A percentile compares a stretch with the other conserved stretches of the same genome.
phyloP scores from a whole-genome alignment of 441 rosid species.

The Sinapis alba region DNA sequence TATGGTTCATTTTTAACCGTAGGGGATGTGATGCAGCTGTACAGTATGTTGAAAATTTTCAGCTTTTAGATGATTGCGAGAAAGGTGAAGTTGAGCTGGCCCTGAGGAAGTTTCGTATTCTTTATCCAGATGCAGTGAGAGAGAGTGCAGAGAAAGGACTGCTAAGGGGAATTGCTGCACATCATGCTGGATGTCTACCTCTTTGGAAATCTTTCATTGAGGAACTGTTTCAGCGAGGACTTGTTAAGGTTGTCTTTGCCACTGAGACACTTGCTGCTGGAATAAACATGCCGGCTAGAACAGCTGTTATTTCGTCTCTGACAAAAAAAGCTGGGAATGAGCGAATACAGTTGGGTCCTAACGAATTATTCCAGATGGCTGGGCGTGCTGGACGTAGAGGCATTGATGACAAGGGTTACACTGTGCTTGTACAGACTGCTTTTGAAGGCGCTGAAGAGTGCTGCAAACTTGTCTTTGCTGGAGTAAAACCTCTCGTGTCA shows the following conservation, averaged over 20 bases:
- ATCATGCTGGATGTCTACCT: conserved; percentile 98
- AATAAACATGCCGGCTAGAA: conserved; percentile 98
- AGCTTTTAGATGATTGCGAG: conserved; percentile 84
- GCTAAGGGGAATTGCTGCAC: conserved; percentile 83
- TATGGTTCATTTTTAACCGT: conserved; percentile 95
- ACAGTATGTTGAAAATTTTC: conserved; percentile 74
- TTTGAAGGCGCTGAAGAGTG: conserved; percentile 94
- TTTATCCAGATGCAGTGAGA: conserved; percentile 94
- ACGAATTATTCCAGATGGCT: conserved; percentile 94
- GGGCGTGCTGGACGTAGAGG: conserved; percentile 99
- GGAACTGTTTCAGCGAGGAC: conserved; percentile 91
- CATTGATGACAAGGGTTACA: conserved; percentile 85
- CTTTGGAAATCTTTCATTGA: conserved; percentile 94
- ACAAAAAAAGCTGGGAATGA: conserved; percentile 76
- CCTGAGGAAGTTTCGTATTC: conserved; percentile 73
- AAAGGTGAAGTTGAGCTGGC: conserved; percentile 86
- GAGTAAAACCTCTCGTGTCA: conserved; percentile 88
- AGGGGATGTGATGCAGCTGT: conserved; percentile 98
- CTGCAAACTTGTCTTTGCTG: conserved; percentile 84
- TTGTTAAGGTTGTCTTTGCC: conserved; percentile 92
- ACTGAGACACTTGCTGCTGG: conserved; percentile 99
- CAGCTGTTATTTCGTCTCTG: conserved; percentile 83
- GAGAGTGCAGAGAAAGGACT: conserved; percentile 89
- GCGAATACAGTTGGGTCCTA: conserved; percentile 74
- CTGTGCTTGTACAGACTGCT: conserved; percentile 79